phyloP scores from a whole-genome alignment of 2,329 filamentous ascomycete genomes.

The Phialemoniopsis sp. region DNA sequence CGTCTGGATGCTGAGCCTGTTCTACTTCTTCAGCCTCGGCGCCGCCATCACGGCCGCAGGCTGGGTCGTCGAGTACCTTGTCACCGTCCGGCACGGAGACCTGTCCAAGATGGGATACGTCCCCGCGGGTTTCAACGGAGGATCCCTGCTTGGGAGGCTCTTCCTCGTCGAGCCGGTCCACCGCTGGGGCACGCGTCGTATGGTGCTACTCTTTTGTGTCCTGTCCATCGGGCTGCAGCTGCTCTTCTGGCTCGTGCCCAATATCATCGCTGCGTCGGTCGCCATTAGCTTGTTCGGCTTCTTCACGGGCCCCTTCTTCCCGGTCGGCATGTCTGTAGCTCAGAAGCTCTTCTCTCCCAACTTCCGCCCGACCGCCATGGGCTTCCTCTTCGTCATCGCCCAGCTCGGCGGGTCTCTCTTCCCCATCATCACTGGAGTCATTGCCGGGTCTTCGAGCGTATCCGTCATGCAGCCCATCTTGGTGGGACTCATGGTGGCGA shows the following conservation, averaged over 20 bases:
- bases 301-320: slow-evolving; percentile 55
- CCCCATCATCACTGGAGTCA: slow-evolving; percentile 49
- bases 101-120: slow-evolving; percentile 58
- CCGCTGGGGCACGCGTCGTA: slow-evolving; percentile 51
- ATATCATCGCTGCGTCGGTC: slow-evolving; percentile 45
- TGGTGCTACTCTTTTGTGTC: slow-evolving; percentile 50
- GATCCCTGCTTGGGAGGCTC: slow-evolving; percentile 50
- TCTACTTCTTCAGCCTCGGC: slow-evolving; percentile 62
- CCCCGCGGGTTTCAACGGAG: slow-evolving; percentile 55
- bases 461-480: slow-evolving; percentile 47
- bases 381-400: slow-evolving; percentile 52
- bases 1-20: slow-evolving; percentile 56
- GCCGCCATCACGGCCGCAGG: slow-evolving; percentile 50
- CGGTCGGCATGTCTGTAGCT: slow-evolving; percentile 49
- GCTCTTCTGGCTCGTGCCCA: slow-evolving; percentile 53
- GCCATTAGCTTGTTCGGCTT: slow-evolving; percentile 52
- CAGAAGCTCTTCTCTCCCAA: slow-evolving; percentile 42
- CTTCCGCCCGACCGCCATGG: slow-evolving; percentile 27
- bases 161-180: slow-evolving; percentile 56
- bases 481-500: slow-evolving; percentile 39
- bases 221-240: slow-evolving; percentile 50
- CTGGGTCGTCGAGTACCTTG: slow-evolving; percentile 63
- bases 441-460: slow-evolving; percentile 40
- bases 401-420: slow-evolving; percentile 53
- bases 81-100: slow-evolving; percentile 52